Evolutionary conservation across 1,284 basidiomycete genomes (phyloP), one percentile per base, ranked within the genome.

Genomic region (Ceratobasidium sp.): DNA sequence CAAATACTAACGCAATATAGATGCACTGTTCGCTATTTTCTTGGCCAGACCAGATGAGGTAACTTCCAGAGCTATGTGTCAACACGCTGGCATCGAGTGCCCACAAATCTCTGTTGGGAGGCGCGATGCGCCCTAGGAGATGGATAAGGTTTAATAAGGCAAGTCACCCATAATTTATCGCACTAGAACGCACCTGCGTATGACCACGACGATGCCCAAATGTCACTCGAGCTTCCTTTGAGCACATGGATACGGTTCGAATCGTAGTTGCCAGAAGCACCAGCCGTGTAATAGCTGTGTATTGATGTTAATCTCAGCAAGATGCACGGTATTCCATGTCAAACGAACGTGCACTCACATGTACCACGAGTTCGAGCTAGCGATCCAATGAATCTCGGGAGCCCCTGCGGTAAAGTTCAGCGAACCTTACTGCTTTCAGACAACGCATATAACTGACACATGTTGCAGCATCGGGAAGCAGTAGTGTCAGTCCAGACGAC

Each of bases 391-490:
- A 44, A 73, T 61, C 26, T 73, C 73, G n/a, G 73, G 73, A 43
- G 73, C 73, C 73, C 73, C 73, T 73, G 26, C 23, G 5, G 14
- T 41, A 21, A n/a, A n/a, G n/a, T n/a, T n/a, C n/a, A n/a, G 4
- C 2, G n/a, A 38, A 38, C 3, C 32, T 3, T n/a, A n/a, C 30
- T 8, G 16, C 21, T 18, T 13, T 23, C 11, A 18, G 8, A 43
- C 8, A 54, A 50, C 13, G 26, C 18, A 21, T 44, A 47, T 18
- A 7, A 49, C 70, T 77, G 78, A 4, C 82, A 83, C 7, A 83
- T 55, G 67, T 83, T 82, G 76, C 82, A 83, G 75, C 82, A 83
- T 66, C 82, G 77, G 47, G 79, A 79, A 23, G 82, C 75, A 26
- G 80, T 82, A 55, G 74, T 78, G 72, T 82, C 82, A 1, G 79